A percentile compares a stretch with the other conserved stretches of the same genome.
These are phyloP conservation scores for Ceratobasidium sp. DNA, from an alignment of 1,284 basidiomycete genomes.

Conservation along the genomic window DNA sequence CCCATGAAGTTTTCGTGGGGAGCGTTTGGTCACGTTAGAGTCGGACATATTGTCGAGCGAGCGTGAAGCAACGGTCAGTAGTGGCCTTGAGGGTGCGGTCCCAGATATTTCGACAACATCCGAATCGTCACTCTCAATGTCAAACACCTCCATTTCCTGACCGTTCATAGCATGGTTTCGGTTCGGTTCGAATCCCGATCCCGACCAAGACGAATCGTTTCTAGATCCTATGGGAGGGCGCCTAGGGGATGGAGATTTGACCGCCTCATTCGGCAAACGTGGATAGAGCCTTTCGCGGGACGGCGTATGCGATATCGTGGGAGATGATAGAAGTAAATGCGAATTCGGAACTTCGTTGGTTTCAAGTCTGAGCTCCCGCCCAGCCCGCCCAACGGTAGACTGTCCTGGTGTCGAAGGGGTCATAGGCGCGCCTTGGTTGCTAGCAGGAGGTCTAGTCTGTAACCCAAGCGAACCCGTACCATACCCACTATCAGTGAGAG, in stretches of 20 bases:
- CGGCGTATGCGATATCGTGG: neutral
- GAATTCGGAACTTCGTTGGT: neutral
- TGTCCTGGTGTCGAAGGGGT: constrained; percentile 25
- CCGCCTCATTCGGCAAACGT: neutral
- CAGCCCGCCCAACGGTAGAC: neutral
- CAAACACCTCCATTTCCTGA: constrained; percentile 4
- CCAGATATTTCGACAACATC: constrained; percentile 3
- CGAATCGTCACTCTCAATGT: constrained; percentile 29
- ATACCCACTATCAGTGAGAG: neutral
- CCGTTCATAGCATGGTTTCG: neutral
- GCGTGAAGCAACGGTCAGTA: neutral
- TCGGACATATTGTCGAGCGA: neutral
- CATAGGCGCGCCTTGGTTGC: constrained; percentile 10
- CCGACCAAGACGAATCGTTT: neutral
- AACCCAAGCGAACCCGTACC: constrained; percentile 15
- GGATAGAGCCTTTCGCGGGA: constrained; percentile 32
- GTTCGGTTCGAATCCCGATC: neutral
- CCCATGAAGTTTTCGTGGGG: neutral
- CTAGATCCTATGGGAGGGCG: neutral
- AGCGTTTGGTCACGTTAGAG: constrained; percentile 6
- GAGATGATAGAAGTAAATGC: constrained; percentile 12
- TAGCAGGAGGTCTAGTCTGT: constrained; percentile 3
- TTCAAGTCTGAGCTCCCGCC: constrained; percentile 5
- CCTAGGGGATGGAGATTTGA: constrained; percentile 22
- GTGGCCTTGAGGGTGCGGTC: neutral